Conservation (phyloP, 2,329 filamentous ascomycete genomes). For the Talaromyces albobiverticillius region DNA sequence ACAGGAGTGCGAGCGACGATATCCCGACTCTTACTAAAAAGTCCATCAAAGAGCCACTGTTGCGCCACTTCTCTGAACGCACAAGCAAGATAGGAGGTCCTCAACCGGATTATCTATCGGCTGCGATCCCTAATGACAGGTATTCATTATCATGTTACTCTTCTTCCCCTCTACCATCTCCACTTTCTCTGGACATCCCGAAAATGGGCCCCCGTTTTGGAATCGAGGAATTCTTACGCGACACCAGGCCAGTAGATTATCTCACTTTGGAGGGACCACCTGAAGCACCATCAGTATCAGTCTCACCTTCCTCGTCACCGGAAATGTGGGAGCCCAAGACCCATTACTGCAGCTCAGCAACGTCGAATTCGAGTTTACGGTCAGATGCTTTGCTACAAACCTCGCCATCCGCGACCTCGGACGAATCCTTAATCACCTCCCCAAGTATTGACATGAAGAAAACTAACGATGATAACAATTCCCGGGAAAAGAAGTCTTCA, state of each 20-base stretch:
- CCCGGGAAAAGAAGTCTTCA: neutral
- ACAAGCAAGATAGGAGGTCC: constrained; percentile 8
- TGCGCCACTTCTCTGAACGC: neutral
- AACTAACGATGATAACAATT: constrained; percentile 23
- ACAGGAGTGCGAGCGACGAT: constrained; percentile 6
- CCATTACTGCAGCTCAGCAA: constrained; percentile 6
- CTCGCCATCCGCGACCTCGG: constrained; percentile 7
- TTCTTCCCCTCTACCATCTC: constrained; percentile 20
- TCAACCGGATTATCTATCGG: constrained; percentile 21
- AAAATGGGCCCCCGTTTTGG: constrained; percentile 12
- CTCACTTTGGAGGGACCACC: no score
- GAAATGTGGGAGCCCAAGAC: constrained; percentile 6
- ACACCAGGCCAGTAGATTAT: neutral
- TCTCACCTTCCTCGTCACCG: constrained; percentile 21
- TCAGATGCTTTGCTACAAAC: constrained; percentile 15
- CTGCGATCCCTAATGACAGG: constrained; percentile 22
- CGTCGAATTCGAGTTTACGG: constrained; percentile 7
- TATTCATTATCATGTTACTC: constrained; percentile 24
- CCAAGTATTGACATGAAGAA: constrained; percentile 24
- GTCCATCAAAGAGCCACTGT: neutral
- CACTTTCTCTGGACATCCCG: constrained; percentile 16
- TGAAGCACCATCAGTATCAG: no score
- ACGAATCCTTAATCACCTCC: constrained; percentile 17
- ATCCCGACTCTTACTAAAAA: neutral
- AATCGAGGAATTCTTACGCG: constrained; percentile 2